Conservation (phyloP, 2,329 filamentous ascomycete genomes). For the Ilyonectria robusta region DNA sequence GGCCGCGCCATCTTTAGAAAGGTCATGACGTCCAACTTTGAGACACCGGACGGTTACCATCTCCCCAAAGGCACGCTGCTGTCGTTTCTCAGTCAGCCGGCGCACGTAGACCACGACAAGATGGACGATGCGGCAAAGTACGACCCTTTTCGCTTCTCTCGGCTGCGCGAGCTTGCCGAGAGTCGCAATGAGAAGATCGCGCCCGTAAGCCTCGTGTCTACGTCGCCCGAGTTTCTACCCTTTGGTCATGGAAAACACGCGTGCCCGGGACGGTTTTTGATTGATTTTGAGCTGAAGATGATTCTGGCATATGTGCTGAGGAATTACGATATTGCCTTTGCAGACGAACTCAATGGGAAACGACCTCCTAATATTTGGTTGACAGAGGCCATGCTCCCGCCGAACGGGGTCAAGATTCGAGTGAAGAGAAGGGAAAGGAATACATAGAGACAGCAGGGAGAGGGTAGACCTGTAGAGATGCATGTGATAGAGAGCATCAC, state of each 20-base stretch:
- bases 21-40: constrained; percentile 47
- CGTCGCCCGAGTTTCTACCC: constrained; percentile 46
- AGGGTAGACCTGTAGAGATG: neutral
- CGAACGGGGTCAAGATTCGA: constrained; percentile 34
- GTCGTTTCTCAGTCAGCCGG: neutral
- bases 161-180: constrained; percentile 49
- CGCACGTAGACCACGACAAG: neutral
- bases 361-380: constrained; percentile 40
- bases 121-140: neutral
- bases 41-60: constrained; percentile 41
- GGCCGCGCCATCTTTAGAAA: constrained; percentile 49
- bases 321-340: constrained; percentile 42
- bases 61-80: neutral
- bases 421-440: constrained; percentile 33
- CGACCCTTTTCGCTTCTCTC: constrained; percentile 38
- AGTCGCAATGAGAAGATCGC: constrained; percentile 29
- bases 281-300: constrained; percentile 54
- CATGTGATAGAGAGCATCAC: neutral
- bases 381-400: constrained; percentile 39
- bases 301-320: constrained; percentile 42
- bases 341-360: constrained; percentile 38
- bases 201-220: constrained; percentile 33
- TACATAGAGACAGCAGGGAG: neutral
- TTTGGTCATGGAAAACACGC: constrained; percentile 56
- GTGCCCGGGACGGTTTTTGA: constrained; percentile 49